Conservation (phyloP, 1,284 basidiomycete genomes). For the Boletus calvinii region DNA sequence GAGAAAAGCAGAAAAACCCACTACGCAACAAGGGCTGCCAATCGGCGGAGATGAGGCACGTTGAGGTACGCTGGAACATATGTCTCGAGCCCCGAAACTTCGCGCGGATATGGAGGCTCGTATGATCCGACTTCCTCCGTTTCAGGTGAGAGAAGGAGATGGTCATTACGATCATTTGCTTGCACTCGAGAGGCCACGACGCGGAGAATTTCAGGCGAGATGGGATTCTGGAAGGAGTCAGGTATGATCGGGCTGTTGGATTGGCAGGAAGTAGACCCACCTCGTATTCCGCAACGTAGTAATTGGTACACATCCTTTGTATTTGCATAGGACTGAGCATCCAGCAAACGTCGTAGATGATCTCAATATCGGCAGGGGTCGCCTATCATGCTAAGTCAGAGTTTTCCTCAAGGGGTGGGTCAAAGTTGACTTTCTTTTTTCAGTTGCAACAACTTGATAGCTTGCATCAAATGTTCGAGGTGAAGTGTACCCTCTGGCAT, state of each 20-base stretch:
- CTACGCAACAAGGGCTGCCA: slow-evolving; percentile 79
- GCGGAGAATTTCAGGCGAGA: slow-evolving; percentile 93
- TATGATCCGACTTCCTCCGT: slow-evolving; percentile 94
- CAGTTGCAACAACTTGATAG: slow-evolving; percentile 95
- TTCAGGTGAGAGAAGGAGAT: slow-evolving; percentile 90
- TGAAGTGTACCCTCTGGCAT: slow-evolving; percentile 99
- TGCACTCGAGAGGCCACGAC: slow-evolving; percentile 95
- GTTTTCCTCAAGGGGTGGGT: neutral
- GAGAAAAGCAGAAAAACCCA: neutral
- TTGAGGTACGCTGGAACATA: slow-evolving; percentile 87
- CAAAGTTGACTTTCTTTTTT: slow-evolving; percentile 91
- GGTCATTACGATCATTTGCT: slow-evolving; percentile 94
- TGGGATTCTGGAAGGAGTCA: slow-evolving; percentile 68
- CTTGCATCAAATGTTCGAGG: slow-evolving; percentile 98
- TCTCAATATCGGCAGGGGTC: slow-evolving; percentile 92
- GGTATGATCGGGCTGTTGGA: slow-evolving; percentile 8
- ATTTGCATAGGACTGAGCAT: slow-evolving; percentile 99
- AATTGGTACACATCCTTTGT: slow-evolving; percentile 97
- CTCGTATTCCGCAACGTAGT: slow-evolving; percentile 98
- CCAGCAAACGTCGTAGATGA: slow-evolving; percentile 99
- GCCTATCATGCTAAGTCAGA: slow-evolving; percentile 49
- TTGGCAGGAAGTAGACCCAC: slow-evolving; percentile 41
- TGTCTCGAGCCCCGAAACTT: slow-evolving; percentile 85
- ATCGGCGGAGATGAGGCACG: slow-evolving; percentile 77
- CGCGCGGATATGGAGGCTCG: slow-evolving; percentile 82